A percentile compares a stretch with the other conserved stretches of the same genome.
Evolutionary conservation across 257 asterid species (phyloP).

Genomic region (Leptodermis oblonga): DNA sequence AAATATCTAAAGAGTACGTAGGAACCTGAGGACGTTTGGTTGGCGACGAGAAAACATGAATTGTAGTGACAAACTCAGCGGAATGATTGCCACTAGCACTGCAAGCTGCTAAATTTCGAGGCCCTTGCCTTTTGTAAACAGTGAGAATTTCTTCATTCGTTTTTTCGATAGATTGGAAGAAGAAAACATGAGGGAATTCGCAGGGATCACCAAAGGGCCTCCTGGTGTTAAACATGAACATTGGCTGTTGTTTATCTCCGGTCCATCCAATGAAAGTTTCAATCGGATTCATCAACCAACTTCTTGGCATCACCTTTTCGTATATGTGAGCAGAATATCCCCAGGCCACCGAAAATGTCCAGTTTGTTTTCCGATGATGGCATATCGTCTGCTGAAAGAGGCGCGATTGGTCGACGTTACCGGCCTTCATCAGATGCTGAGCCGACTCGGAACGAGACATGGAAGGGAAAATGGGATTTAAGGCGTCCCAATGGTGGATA

Average conservation of each 20-base stretch:
- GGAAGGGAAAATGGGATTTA: neutral
- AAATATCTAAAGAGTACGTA: neutral
- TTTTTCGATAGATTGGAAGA: neutral
- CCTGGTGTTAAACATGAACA: neutral
- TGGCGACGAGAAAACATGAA: neutral
- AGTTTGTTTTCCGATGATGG: neutral
- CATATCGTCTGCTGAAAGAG: slow-evolving; percentile 8
- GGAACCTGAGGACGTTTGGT: neutral
- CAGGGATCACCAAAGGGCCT: neutral
- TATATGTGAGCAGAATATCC: neutral
- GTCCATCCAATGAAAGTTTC: neutral
- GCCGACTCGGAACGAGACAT: neutral
- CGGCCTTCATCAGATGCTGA: slow-evolving; percentile 5
- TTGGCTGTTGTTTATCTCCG: neutral
- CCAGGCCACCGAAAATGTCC: neutral
- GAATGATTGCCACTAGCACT: slow-evolving; percentile 1
- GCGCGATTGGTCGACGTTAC: neutral
- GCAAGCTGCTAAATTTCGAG: neutral
- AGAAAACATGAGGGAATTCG: neutral
- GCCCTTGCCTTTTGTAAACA: neutral
- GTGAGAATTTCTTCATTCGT: neutral
- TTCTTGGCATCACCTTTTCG: neutral
- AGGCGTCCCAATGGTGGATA: neutral
- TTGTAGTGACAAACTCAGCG: neutral
- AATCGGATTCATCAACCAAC: slow-evolving; percentile 1